Percentiles rank a stretch among this genome's conserved stretches.
These are phyloP conservation scores for Chlamydomonas sphaeroides DNA, from an alignment of 139 green algal species.

Conservation along the genomic window DNA sequence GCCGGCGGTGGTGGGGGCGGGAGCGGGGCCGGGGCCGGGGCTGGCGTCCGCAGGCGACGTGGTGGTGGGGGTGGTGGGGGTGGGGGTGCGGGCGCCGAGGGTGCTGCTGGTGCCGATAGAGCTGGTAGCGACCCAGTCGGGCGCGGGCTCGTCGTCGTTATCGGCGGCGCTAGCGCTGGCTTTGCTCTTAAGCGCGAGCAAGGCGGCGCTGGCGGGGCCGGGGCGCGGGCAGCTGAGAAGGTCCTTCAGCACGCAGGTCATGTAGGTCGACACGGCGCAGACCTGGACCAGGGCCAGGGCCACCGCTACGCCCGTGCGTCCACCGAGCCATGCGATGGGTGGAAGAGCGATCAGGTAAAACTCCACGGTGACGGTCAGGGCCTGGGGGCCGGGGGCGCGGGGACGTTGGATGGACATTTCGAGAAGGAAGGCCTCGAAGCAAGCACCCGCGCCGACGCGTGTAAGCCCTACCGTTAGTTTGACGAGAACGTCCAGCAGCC, in stretches of 20 bases:
- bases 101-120: background rate
- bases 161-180: background rate
- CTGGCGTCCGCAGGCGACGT: too few relatives aligned
- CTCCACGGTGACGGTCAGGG: slow-evolving; percentile 35
- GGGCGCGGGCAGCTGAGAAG: slow-evolving; percentile 30
- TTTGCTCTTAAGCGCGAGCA: too few relatives aligned
- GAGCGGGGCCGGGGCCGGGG: too few relatives aligned
- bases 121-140: too few relatives aligned
- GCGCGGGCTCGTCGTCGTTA: background rate
- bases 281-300: background rate
- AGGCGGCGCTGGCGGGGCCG: background rate
- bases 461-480: slow-evolving; percentile 27
- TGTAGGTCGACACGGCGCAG: slow-evolving; percentile 31
- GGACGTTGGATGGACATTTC: too few relatives aligned
- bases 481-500: slow-evolving; percentile 1
- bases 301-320: background rate
- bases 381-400: background rate
- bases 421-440: too few relatives aligned
- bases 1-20: background rate
- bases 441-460: too few relatives aligned
- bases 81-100: background rate
- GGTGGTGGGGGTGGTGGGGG: background rate
- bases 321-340: background rate
- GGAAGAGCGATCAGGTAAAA: slow-evolving; percentile 37
- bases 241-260: slow-evolving; percentile 35